Base-by-base conservation (phyloP, 2,329 filamentous ascomycete genomes). In the Colletotrichum sp. region DNA sequence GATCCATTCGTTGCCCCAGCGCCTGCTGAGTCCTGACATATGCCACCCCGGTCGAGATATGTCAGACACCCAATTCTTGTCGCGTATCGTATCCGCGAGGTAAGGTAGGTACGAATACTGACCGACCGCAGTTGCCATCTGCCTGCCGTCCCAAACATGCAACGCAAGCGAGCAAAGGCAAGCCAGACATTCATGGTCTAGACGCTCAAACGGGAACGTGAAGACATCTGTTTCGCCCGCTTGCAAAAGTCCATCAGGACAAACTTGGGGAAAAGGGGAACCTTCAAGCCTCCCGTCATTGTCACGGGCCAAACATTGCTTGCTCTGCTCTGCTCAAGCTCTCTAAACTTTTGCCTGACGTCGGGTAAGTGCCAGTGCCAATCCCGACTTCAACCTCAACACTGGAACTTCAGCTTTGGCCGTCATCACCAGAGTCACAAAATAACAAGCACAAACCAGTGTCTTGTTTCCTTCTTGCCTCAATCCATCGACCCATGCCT, bases 1-100 rank as follows among this genome's bases (percentile, higher is more conserved):
- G 67, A 71, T 71, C 39, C 62, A 67, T 66, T 67, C 58, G 74
- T 73, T 73, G 73, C 64, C 62, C 70, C 58, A 74, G 74, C 70
- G 70, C 73, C 73, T 65, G 74, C 56, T 64, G 65, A 75, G 62
- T 68, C 69, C 43, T 64, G 69, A 27, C 56, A 64, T 61, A 68
- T 64, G 62, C 69, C 55, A 75, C 30, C 62, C 62, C 43, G 15
- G 69, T 67, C 70, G 34, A 55, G 62, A 67, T 64, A 72, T 75
- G 65, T 69, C 30, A 74, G 74, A 76, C 70, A 66, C 56, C 15
- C 64, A 48, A 68, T 30, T 66, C 36, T 43, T 56, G 36, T 62
- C 32, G 43, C 36, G 25, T 39, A 71, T 34, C 36, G 25, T 39
- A 52, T 52, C 43, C 43, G 43, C n/a, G 43, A 52, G 43, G 43